Percentiles rank a stretch among this genome's conserved stretches.
These are phyloP conservation scores for Aphanomyces invadans DNA, from an alignment of 352 stramenopile genomes.

Conservation along the genomic window DNA sequence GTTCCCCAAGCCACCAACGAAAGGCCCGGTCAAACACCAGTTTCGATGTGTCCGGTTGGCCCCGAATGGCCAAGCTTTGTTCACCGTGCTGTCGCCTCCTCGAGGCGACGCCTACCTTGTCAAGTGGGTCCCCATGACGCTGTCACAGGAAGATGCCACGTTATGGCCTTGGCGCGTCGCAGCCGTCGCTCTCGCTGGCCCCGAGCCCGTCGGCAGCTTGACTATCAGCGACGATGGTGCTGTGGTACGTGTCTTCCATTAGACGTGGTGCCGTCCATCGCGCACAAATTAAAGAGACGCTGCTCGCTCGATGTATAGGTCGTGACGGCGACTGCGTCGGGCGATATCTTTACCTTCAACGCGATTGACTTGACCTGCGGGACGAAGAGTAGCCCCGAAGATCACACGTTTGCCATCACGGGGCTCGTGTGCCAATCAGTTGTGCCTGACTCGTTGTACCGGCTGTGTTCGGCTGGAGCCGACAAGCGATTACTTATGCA, in stretches of 20 bases:
- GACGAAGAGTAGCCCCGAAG: conserved; percentile 41
- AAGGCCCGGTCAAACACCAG: conserved; percentile 56
- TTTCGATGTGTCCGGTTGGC: conserved; percentile 76
- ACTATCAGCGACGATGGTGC: conserved; percentile 65
- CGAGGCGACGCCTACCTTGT: conserved; percentile 71
- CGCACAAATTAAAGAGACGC: too few relatives aligned
- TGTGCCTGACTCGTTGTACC: conserved; percentile 29
- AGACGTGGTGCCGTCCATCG: too few relatives aligned
- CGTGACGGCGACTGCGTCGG: conserved; percentile 57
- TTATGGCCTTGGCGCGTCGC: conserved; percentile 66
- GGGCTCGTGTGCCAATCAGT: conserved; percentile 61
- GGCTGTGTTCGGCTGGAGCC: conserved; percentile 62
- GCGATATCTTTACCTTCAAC: conserved; percentile 61
- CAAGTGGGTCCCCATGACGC: conserved; percentile 68
- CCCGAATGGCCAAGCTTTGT: conserved; percentile 54
- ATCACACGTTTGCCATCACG: conserved; percentile 78
- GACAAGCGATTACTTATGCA: conserved; percentile 71
- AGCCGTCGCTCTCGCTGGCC: conserved; percentile 40
- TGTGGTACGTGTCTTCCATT: too few relatives aligned
- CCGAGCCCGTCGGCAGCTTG: conserved; percentile 68
- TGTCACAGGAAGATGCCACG: conserved; percentile 55
- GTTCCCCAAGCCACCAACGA: neutral
- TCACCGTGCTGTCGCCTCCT: conserved; percentile 64
- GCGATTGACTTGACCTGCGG: conserved; percentile 42
- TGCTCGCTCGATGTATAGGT: conserved; percentile 29